phyloP scores from a whole-genome alignment of 2,329 filamentous ascomycete genomes.

The Chaetomiaceae sp. region DNA sequence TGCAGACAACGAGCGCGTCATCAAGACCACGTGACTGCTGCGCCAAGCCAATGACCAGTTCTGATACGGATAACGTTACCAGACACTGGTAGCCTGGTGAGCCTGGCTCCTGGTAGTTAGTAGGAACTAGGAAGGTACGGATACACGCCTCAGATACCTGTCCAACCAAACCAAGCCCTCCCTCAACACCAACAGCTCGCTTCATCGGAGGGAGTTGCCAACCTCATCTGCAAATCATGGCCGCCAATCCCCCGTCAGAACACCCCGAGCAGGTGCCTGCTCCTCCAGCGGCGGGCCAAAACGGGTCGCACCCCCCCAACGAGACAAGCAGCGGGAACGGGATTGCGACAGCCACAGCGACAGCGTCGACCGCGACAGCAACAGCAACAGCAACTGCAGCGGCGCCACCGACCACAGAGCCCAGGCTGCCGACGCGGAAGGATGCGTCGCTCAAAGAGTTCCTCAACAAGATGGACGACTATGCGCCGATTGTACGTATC shows the following conservation, averaged over 20 bases:
- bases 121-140: no score
- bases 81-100: no score
- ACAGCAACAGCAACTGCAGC: constrained; percentile 7
- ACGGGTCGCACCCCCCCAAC: constrained; percentile 15
- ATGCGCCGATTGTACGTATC: constrained; percentile 78
- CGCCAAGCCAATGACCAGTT: no score
- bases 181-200: no score
- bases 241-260: constrained; percentile 19
- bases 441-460: constrained; percentile 91
- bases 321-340: background rate
- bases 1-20: no score
- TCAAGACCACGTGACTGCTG: no score
- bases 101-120: no score
- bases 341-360: constrained; percentile 3
- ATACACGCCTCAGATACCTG: no score
- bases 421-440: constrained; percentile 72
- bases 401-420: constrained; percentile 37
- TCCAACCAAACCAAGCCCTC: no score
- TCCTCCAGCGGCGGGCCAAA: constrained; percentile 13
- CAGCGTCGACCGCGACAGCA: background rate
- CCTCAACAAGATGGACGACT: constrained; percentile 94
- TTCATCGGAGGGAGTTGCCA: no score
- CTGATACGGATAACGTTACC: no score
- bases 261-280: constrained; percentile 19
- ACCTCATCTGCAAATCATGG: constrained; percentile 15